A percentile compares a stretch with the other conserved stretches of the same genome.
Conservation (phyloP, 129 eudicot genomes). For the Heracleum sosnowskyi region DNA sequence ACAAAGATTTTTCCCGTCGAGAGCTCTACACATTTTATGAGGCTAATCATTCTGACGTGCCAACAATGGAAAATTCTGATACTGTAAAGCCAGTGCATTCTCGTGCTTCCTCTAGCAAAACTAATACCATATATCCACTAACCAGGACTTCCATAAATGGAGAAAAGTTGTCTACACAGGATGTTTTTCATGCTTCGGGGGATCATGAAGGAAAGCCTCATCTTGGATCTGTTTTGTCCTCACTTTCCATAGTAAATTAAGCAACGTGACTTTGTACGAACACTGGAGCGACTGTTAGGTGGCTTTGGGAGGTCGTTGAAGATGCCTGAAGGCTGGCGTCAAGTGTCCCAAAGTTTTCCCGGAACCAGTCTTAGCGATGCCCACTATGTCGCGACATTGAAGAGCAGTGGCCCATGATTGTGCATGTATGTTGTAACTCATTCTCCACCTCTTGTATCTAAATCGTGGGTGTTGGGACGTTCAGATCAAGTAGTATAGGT, state of each 20-base stretch:
- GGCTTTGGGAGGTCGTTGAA: constrained; percentile 42
- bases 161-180: constrained; percentile 29
- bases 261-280: too few relatives aligned
- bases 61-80: constrained; percentile 31
- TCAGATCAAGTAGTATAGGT: too few relatives aligned
- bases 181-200: constrained; percentile 40
- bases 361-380: constrained; percentile 93
- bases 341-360: constrained; percentile 94
- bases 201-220: constrained; percentile 29
- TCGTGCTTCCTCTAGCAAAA: constrained; percentile 29
- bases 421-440: constrained; percentile 92
- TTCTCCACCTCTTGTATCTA: too few relatives aligned
- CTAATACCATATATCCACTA: constrained; percentile 24
- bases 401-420: constrained; percentile 98
- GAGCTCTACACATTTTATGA: constrained; percentile 59
- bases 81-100: constrained; percentile 30
- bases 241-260: too few relatives aligned
- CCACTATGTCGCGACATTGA: constrained; percentile 82
- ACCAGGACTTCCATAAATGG: constrained; percentile 20
- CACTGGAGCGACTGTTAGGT: too few relatives aligned
- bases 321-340: constrained; percentile 80
- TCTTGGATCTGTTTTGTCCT: too few relatives aligned
- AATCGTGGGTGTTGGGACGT: too few relatives aligned
- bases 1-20: constrained; percentile 23
- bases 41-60: constrained; percentile 24